Base-by-base conservation (phyloP, 1,284 basidiomycete genomes). In the Gymnopus androsaceus region DNA sequence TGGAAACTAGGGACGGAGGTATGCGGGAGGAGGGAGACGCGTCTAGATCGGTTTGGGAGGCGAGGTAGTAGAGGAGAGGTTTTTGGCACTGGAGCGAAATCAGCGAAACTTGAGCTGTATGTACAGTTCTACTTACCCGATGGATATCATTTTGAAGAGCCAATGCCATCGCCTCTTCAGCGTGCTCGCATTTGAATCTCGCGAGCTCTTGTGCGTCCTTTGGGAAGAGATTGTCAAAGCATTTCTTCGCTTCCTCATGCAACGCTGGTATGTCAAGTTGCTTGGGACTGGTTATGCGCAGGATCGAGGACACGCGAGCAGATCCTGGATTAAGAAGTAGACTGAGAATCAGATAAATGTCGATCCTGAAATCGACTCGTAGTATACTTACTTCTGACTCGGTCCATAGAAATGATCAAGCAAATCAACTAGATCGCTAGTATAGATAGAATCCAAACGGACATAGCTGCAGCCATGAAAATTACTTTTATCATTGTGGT, bases 401-500 rank as follows among this genome's bases (percentile, higher is more conserved):
- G n/a, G n/a, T 62, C 86, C 82, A 64, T 88, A 88, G 28, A 88
- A 65, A 67, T 87, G 78, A 55, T 78, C 77, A 11, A 88, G 67
- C 40, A 90, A 66, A 1, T 71, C 72, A 48, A 79, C 77, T 8
- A 88, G 73, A 65, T 88, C 85, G 28, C 37, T 34, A 9, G 19
- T 23, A 52, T 55, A 37, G 28, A 55, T 40, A 8, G 36, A 31
- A 30, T 53, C 50, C 4, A 58, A 21, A 14, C 46, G 21, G 12
- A 54, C 34, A 34, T 58, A 58, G 8, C 46, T 50, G 41, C 48
- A 55, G 9, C 33, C 38, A 31, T 42, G n/a, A n/a, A n/a, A n/a
- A n/a, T n/a, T n/a, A n/a, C n/a, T n/a, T n/a, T n/a, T n/a, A n/a
- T n/a, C n/a, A n/a, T n/a, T n/a, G n/a, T n/a, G n/a, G n/a, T n/a